Evolutionary conservation across 805 yeast species (phyloP).

Genomic region (Candida golubevii): DNA sequence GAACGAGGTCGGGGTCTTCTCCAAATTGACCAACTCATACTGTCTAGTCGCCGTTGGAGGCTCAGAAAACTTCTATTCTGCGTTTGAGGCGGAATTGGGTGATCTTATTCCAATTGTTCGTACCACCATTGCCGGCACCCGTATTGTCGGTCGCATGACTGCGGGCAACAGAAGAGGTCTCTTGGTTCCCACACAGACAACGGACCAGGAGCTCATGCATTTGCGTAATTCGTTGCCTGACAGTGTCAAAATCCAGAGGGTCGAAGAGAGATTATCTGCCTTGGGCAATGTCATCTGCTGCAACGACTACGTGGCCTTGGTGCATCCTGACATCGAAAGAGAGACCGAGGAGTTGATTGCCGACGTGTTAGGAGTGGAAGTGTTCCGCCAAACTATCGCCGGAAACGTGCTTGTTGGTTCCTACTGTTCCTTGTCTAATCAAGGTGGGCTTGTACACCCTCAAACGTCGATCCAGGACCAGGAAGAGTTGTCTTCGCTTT

Average conservation of each 20-base stretch:
- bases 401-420: slow-evolving; percentile 97
- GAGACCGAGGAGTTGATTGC: slow-evolving; percentile 98
- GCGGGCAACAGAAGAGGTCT: slow-evolving; percentile 98
- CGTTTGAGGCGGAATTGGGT: slow-evolving; percentile 96
- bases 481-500: slow-evolving; percentile 90
- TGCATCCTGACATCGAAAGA: slow-evolving; percentile 98
- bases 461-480: slow-evolving; percentile 96
- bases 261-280: slow-evolving; percentile 95
- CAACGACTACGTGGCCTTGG: slow-evolving; percentile 97
- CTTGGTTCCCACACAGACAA: slow-evolving; percentile 94
- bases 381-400: slow-evolving; percentile 97
- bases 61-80: slow-evolving; percentile 77
- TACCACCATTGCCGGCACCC: slow-evolving; percentile 96
- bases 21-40: slow-evolving; percentile 94
- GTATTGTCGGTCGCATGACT: slow-evolving; percentile 96
- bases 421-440: slow-evolving; percentile 90
- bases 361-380: slow-evolving; percentile 97
- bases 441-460: slow-evolving; percentile 98
- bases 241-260: slow-evolving; percentile 90
- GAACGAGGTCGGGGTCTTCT: slow-evolving; percentile 88
- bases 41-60: slow-evolving; percentile 97
- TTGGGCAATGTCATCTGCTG: slow-evolving; percentile 97
- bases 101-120: slow-evolving; percentile 95
- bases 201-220: slow-evolving; percentile 98
- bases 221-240: slow-evolving; percentile 95